These are phyloP conservation scores for Fusarium scirpi DNA, from an alignment of 2,329 filamentous ascomycete species.

Conservation along the genomic window DNA sequence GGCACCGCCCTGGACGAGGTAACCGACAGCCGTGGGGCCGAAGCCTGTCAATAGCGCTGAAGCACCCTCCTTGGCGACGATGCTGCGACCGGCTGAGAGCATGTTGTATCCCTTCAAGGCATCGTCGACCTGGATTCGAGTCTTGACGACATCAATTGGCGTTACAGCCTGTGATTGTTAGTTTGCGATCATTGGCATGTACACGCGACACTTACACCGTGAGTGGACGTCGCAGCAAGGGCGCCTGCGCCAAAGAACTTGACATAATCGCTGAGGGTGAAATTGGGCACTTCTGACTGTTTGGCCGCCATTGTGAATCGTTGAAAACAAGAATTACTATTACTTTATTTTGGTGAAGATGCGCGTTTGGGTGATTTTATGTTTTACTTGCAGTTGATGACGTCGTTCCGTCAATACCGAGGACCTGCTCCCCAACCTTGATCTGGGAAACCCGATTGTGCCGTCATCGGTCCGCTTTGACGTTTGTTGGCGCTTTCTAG, in stretches of 20 bases:
- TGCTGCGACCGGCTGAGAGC: conserved; percentile 81
- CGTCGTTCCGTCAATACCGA: conserved; percentile 35
- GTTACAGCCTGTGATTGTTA: conserved; percentile 60
- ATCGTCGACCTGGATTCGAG: conserved; percentile 90
- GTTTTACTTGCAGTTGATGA: conserved; percentile 25
- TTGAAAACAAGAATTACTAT: conserved; percentile 2
- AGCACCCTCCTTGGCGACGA: conserved; percentile 82
- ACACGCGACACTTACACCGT: conserved; percentile 56
- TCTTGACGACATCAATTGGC: conserved; percentile 81
- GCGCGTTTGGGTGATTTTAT: conserved; percentile 32
- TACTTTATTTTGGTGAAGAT: neutral
- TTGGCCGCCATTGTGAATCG: conserved; percentile 41
- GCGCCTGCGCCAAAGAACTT: conserved; percentile 67
- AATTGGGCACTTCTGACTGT: conserved; percentile 54
- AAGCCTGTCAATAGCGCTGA: conserved; percentile 84
- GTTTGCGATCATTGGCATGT: neutral
- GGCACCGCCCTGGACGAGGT: conserved; percentile 89
- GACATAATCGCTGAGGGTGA: conserved; percentile 59
- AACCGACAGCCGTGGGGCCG: conserved; percentile 86
- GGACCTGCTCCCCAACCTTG: conserved; percentile 15
- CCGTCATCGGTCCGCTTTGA: conserved; percentile 37
- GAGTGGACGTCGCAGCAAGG: conserved; percentile 64
- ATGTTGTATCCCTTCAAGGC: conserved; percentile 86
- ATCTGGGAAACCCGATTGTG: conserved; percentile 11
- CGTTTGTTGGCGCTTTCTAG: conserved; percentile 19